phyloP scores from a whole-genome alignment of 2,329 filamentous ascomycete species.

The Fusarium miscanthi region DNA sequence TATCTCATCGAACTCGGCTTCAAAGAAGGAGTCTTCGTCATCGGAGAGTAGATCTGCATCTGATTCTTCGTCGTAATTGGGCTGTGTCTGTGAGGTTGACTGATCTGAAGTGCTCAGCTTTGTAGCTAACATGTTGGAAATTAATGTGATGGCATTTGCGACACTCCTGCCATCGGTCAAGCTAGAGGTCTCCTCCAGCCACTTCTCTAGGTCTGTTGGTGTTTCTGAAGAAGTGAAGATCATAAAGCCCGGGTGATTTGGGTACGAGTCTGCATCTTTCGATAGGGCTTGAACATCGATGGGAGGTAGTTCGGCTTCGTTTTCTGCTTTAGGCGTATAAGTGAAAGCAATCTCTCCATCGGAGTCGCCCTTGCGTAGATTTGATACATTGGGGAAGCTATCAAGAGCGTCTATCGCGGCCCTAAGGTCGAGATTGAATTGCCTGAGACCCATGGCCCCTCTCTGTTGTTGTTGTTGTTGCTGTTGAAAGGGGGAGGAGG shows the following conservation, averaged over 20 bases:
- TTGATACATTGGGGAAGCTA: conserved; percentile 61
- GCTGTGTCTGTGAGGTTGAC: neutral
- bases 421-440: conserved; percentile 69
- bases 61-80: neutral
- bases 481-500: neutral
- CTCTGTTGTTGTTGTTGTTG: neutral
- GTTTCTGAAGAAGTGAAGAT: conserved; percentile 56
- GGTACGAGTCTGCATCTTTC: conserved; percentile 53
- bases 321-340: conserved; percentile 58
- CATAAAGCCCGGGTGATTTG: conserved; percentile 53
- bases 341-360: conserved; percentile 78
- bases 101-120: conserved; percentile 14
- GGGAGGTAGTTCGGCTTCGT: conserved; percentile 40
- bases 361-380: conserved; percentile 71
- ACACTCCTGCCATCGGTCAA: conserved; percentile 49
- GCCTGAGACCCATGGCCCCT: conserved; percentile 69
- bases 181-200: conserved; percentile 55
- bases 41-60: conserved; percentile 23
- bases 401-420: conserved; percentile 49
- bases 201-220: conserved; percentile 54
- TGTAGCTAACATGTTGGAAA: conserved; percentile 27
- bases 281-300: conserved; percentile 54
- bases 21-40: conserved; percentile 14
- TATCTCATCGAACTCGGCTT: conserved; percentile 30
- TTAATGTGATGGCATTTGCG: conserved; percentile 23